These are phyloP conservation scores for Leccinum rimulosum DNA, from an alignment of 768 basidiomycete species.

Conservation along the genomic window DNA sequence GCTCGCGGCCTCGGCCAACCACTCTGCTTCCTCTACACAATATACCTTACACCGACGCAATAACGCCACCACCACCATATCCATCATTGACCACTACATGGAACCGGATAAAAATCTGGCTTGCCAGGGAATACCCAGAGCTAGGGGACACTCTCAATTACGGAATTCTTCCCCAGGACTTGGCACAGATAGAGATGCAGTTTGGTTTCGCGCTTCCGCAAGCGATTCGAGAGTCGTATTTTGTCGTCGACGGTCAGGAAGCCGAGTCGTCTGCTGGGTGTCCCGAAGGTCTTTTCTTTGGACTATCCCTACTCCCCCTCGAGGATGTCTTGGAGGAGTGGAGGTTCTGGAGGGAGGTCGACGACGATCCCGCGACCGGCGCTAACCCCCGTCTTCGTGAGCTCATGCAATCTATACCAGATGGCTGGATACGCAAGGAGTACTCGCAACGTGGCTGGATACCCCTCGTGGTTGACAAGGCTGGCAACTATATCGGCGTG, in stretches of 20 bases:
- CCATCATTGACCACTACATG: conserved; percentile 84
- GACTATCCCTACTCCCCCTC: conserved; percentile 87
- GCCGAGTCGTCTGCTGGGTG: conserved; percentile 85
- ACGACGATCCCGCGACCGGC: conserved; percentile 83
- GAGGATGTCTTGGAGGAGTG: conserved; percentile 95
- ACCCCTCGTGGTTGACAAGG: conserved; percentile 89
- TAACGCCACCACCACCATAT: conserved; percentile 45
- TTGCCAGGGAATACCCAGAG: conserved; percentile 86
- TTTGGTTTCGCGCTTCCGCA: conserved; percentile 83
- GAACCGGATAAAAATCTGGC: conserved; percentile 80
- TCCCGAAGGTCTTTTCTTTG: conserved; percentile 91
- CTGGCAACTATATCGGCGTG: conserved; percentile 94
- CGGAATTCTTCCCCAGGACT: conserved; percentile 76
- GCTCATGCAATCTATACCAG: conserved; percentile 86
- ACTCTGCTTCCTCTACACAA: conserved; percentile 71
- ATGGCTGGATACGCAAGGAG: conserved; percentile 81
- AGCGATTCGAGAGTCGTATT: conserved; percentile 88
- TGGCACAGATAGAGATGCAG: conserved; percentile 79
- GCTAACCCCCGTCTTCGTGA: conserved; percentile 69
- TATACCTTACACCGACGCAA: conserved; percentile 41
- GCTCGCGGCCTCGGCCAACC: conserved; percentile 46
- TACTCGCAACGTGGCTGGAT: conserved; percentile 98
- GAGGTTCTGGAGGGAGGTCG: conserved; percentile 94
- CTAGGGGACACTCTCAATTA: conserved; percentile 94
- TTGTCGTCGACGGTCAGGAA: conserved; percentile 90